Evolutionary conservation across 2,329 filamentous ascomycete species (phyloP).

Genomic region (Aspergillus sp.): DNA sequence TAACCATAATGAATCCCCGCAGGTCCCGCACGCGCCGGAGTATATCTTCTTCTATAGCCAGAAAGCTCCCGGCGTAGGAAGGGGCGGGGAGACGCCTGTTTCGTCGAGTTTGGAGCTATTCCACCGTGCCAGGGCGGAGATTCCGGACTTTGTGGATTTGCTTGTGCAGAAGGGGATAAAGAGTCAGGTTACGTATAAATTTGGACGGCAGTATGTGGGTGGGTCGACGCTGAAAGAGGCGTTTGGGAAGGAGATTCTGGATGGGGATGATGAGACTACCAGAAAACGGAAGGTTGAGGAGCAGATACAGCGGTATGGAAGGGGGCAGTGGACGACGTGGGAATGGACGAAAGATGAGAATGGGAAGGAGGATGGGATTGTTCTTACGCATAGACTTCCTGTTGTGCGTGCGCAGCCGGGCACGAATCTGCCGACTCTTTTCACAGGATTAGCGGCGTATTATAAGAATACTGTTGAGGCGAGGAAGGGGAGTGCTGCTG

Average conservation of each 20-base stretch:
- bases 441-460: slow-evolving; percentile 49
- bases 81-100: slow-evolving; percentile 48
- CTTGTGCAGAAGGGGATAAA: slow-evolving; percentile 48
- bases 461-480: slow-evolving; percentile 38
- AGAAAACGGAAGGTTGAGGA: slow-evolving; percentile 48
- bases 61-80: slow-evolving; percentile 27
- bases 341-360: slow-evolving; percentile 47
- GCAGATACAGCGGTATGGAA: slow-evolving; percentile 50
- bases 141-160: slow-evolving; percentile 48
- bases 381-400: slow-evolving; percentile 48
- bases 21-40: slow-evolving; percentile 53
- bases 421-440: slow-evolving; percentile 48
- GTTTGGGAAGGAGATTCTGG: slow-evolving; percentile 50
- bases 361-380: slow-evolving; percentile 21
- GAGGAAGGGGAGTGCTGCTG: slow-evolving; percentile 14
- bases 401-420: slow-evolving; percentile 49
- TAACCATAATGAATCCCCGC: slow-evolving; percentile 53
- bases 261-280: slow-evolving; percentile 46
- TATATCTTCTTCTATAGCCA: slow-evolving; percentile 54
- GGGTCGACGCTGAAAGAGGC: slow-evolving; percentile 49
- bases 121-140: slow-evolving; percentile 45
- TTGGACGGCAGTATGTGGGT: slow-evolving; percentile 46
- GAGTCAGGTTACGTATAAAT: slow-evolving; percentile 45
- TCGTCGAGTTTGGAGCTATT: slow-evolving; percentile 51
- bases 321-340: slow-evolving; percentile 49